These are phyloP conservation scores for Hortaea werneckii DNA, from an alignment of 2,329 filamentous ascomycete genomes.

Conservation along the genomic window DNA sequence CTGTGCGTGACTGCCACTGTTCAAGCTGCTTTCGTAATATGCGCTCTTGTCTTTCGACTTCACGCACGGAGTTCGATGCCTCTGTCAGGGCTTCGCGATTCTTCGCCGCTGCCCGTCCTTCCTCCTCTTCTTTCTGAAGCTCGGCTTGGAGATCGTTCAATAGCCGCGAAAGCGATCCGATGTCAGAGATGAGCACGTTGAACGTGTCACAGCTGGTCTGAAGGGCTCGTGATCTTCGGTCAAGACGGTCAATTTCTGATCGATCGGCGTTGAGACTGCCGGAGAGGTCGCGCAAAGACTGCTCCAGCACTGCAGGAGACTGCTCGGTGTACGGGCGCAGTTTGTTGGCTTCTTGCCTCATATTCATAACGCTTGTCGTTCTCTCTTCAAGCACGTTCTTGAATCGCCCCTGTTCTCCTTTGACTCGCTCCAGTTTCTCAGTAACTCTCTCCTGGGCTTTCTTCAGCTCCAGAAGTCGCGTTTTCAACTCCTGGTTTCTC, in stretches of 20 bases:
- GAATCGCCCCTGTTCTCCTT: slow-evolving; percentile 66
- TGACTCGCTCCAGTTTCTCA: slow-evolving; percentile 71
- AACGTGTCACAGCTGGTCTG: slow-evolving; percentile 92
- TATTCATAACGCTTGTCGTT: slow-evolving; percentile 56
- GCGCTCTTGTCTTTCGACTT: slow-evolving; percentile 81
- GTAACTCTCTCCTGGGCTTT: slow-evolving; percentile 75
- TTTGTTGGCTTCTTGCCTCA: slow-evolving; percentile 79
- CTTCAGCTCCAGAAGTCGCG: slow-evolving; percentile 66
- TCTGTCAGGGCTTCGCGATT: slow-evolving; percentile 84
- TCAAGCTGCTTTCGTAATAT: slow-evolving; percentile 73
- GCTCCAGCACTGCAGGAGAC: slow-evolving; percentile 73
- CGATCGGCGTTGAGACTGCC: slow-evolving; percentile 71
- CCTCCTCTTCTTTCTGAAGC: slow-evolving; percentile 82
- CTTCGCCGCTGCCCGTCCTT: slow-evolving; percentile 65
- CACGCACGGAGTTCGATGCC: slow-evolving; percentile 76
- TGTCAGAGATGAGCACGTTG: slow-evolving; percentile 69
- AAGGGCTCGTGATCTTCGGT: slow-evolving; percentile 75
- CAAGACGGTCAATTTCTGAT: slow-evolving; percentile 73
- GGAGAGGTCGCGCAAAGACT: slow-evolving; percentile 69
- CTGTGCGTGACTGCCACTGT: slow-evolving; percentile 79
- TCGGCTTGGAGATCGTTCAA: slow-evolving; percentile 81
- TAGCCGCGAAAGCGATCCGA: slow-evolving; percentile 77
- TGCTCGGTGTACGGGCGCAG: slow-evolving; percentile 86
- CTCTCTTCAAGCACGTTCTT: slow-evolving; percentile 63
- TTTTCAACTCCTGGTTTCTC: slow-evolving; percentile 80